Conservation (phyloP, 306 rosid genomes). For the Myrica gale region DNA sequence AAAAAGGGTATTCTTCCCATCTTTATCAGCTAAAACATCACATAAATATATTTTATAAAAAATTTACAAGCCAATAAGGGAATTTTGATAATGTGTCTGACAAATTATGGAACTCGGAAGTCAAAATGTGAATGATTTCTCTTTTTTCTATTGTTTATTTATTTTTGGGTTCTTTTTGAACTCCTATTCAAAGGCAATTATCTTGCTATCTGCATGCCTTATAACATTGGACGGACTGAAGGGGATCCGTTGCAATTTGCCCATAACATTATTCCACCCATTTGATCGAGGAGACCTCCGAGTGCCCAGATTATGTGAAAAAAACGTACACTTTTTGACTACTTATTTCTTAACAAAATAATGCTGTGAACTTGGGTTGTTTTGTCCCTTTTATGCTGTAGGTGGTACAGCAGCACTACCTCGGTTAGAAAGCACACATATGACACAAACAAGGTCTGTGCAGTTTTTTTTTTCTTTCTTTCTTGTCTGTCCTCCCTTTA, state of each 20-base stretch:
- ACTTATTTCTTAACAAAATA: not conserved
- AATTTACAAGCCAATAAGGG: no score
- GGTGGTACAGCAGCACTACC: constrained; percentile 29
- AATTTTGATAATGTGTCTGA: no score
- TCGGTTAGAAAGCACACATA: constrained; percentile 47
- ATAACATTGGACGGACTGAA: not conserved
- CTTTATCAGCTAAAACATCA: no score
- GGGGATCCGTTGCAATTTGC: not conserved
- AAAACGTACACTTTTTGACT: not conserved
- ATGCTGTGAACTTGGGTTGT: constrained; percentile 23
- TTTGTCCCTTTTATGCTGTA: constrained; percentile 27
- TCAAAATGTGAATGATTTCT: no score
- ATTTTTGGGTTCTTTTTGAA: not conserved
- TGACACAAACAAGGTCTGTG: constrained; percentile 39
- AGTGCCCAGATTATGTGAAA: not conserved
- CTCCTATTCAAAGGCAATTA: not conserved
- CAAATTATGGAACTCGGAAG: no score
- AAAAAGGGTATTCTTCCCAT: no score
- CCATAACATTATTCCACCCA: not conserved
- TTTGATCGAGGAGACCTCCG: not conserved
- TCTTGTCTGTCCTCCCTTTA: constrained; percentile 21
- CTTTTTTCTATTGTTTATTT: no score
- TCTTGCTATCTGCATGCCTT: not conserved
- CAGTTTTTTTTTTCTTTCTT: constrained; percentile 37
- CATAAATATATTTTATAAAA: no score